phyloP scores from a whole-genome alignment of 495 filamentous ascomycete genomes.

The Lophium mytilinum region DNA sequence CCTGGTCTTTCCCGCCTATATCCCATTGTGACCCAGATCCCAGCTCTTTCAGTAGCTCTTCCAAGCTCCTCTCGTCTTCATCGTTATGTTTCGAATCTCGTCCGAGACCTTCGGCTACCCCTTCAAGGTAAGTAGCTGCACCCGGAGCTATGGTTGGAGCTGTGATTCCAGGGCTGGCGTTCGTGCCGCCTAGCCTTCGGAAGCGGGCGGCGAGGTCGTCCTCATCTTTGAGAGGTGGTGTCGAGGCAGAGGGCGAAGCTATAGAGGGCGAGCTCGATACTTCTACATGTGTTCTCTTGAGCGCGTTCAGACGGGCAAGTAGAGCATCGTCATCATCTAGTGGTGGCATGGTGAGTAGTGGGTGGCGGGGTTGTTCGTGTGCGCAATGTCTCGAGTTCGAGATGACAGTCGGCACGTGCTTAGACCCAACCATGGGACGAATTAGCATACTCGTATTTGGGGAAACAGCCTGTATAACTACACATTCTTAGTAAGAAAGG shows the following conservation, averaged over 20 bases:
- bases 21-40: conserved; percentile 30
- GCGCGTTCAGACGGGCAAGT: conserved; percentile 34
- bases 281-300: conserved; percentile 28
- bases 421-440: too few species aligned
- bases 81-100: conserved; percentile 9
- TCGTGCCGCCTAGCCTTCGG: conserved; percentile 19
- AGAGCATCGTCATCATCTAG: conserved; percentile 27
- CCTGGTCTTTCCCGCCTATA: conserved; percentile 23
- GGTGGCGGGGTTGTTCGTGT: background rate
- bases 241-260: conserved; percentile 1
- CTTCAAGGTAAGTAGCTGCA: conserved; percentile 24
- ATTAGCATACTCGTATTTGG: too few species aligned
- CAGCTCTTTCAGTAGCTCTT: conserved; percentile 35
- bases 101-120: conserved; percentile 18
- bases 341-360: conserved; percentile 7
- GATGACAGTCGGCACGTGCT: too few species aligned
- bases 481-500: too few species aligned
- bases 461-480: too few species aligned
- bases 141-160: conserved; percentile 17
- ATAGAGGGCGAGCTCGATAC: conserved; percentile 7
- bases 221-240: background rate
- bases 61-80: conserved; percentile 30
- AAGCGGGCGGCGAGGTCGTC: conserved; percentile 30
- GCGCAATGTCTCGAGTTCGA: too few species aligned
- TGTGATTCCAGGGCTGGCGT: background rate